These are phyloP conservation scores for Malus hybrid DNA, from an alignment of 331 rosid species.

Conservation along the genomic window DNA sequence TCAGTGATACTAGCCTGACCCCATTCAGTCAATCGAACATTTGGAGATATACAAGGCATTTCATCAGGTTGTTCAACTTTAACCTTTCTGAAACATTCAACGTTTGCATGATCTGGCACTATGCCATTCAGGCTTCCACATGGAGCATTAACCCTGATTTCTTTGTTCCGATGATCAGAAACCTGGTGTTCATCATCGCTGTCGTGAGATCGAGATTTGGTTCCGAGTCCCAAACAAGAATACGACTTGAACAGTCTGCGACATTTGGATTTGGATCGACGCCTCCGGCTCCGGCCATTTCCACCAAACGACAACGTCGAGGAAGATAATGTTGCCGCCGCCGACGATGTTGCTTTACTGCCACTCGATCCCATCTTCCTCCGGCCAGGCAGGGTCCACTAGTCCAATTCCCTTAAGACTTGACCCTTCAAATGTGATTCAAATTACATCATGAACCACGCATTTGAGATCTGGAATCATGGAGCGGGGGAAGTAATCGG, in stretches of 20 bases:
- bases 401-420: neutral
- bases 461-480: slow-evolving; percentile 2
- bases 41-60: slow-evolving; percentile 41
- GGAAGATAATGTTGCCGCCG: slow-evolving; percentile 16
- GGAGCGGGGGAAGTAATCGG: neutral
- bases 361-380: slow-evolving; percentile 69
- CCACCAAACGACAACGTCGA: slow-evolving; percentile 21
- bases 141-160: slow-evolving; percentile 30
- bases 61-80: slow-evolving; percentile 45
- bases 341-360: slow-evolving; percentile 46
- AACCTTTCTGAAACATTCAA: slow-evolving; percentile 45
- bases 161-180: slow-evolving; percentile 50
- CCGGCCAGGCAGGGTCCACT: neutral
- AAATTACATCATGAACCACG: neutral
- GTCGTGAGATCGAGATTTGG: slow-evolving; percentile 72
- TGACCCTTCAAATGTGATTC: neutral
- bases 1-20: slow-evolving; percentile 25
- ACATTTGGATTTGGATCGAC: slow-evolving; percentile 54
- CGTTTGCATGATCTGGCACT: slow-evolving; percentile 35
- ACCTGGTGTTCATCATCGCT: slow-evolving; percentile 66
- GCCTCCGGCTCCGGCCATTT: slow-evolving; percentile 26
- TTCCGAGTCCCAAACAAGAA: slow-evolving; percentile 47
- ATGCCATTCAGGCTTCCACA: slow-evolving; percentile 31
- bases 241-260: slow-evolving; percentile 53
- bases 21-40: slow-evolving; percentile 50